Base-by-base conservation (phyloP, 169 alveolate genomes). In the Cryptosporidium ryanae region DNA sequence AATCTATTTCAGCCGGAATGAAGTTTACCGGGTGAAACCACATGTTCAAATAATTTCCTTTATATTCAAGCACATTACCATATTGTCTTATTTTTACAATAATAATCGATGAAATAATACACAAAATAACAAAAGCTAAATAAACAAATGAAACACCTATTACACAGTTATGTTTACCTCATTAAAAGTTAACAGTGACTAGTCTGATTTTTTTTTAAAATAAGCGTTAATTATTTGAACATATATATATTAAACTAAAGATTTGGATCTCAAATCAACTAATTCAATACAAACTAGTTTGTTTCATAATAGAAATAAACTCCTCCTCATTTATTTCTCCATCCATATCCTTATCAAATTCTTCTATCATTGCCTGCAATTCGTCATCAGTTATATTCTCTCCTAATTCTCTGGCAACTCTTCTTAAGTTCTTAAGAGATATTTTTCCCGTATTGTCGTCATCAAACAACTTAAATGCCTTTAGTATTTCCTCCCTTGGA, bases 371-470 rank as follows among this genome's bases (percentile, higher is more conserved):
- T 95, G 95, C 98, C 91, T 96, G 96, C 61, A 98, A 91, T 90
- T 98, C 99, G 87, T 97, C 99, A 70, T 97, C 99, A 49, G 99
- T 94, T 96, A 98, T 95, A 81, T 95, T 96, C 91, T 98, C 99
- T 50, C 99, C 99, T 23, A 98, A 95, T 92, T 98, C 99, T 91
- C 97, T 97, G 17, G 99, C 99, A 21, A 98, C 99, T 76, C 99
- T 95, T 87, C 97, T 96, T 76, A 97, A 95, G 82, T 97, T 97
- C 96, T 96, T 91, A 32, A 92, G 89, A 23, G 93, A 82, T 23
- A 93, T 93, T 84, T 93, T 93, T 44, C 99, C 99, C 17, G 99
- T 97, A 82, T 96, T 97, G 64, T 97, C 99, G 84, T 97, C 99
- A 66, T 98, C 99, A 90, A 98, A 97, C 81, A 97, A 94, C 57